These are phyloP conservation scores for Vicia sativa DNA, from an alignment of 306 rosid species.

Conservation along the genomic window DNA sequence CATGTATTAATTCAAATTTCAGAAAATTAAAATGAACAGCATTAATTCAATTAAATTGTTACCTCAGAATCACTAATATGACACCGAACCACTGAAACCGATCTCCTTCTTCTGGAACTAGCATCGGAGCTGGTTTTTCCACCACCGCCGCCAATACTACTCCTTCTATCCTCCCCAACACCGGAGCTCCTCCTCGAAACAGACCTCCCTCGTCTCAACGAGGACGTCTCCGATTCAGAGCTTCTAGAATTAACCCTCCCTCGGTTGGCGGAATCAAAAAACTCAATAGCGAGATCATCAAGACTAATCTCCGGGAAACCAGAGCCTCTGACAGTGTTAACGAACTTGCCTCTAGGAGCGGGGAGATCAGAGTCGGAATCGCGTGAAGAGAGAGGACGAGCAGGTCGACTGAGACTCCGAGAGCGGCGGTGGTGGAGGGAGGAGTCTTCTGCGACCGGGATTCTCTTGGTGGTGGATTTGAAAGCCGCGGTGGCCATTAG, in stretches of 20 bases:
- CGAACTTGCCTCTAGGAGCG: conserved; percentile 64
- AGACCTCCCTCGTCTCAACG: conserved; percentile 91
- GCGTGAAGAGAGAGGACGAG: conserved; percentile 47
- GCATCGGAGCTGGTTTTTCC: conserved; percentile 58
- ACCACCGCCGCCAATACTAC: conserved; percentile 47
- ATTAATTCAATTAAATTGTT: not conserved
- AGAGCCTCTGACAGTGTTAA: conserved; percentile 85
- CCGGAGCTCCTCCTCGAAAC: conserved; percentile 72
- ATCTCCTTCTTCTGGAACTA: conserved; percentile 70
- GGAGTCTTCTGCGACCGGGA: conserved; percentile 59
- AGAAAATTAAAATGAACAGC: not conserved
- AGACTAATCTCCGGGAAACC: conserved; percentile 95
- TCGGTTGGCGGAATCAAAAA: conserved; percentile 74
- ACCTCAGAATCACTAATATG: conserved; percentile 98
- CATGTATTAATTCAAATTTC: too few relatives aligned
- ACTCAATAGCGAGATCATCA: conserved; percentile 84
- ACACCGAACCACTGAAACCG: conserved; percentile 82
- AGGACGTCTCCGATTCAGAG: conserved; percentile 48
- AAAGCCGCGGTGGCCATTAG: conserved; percentile 91
- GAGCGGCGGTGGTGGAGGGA: conserved; percentile 78
- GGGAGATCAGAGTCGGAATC: conserved; percentile 45
- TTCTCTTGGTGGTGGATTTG: conserved; percentile 88
- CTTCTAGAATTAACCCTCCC: conserved; percentile 52
- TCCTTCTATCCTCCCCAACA: conserved; percentile 49
- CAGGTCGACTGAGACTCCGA: conserved; percentile 80